Evolutionary conservation across 345 rosid genomes (phyloP).

Genomic region (Brassica incana): DNA sequence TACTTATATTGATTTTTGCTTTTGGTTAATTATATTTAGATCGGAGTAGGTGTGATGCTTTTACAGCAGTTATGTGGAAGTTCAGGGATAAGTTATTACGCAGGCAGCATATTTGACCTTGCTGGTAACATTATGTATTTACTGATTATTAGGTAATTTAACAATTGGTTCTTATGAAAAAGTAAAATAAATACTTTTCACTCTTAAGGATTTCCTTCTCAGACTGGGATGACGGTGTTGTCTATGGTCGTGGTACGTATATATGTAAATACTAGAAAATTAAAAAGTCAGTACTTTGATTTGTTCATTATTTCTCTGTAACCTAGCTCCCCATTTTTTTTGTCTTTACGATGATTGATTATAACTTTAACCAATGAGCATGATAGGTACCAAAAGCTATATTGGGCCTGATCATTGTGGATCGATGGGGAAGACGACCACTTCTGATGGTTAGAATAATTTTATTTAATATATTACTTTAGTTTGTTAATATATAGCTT

Average conservation of each 20-base stretch:
- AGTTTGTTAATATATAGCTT: background rate
- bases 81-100: constrained; percentile 46
- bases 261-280: background rate
- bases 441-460: constrained; percentile 29
- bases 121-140: constrained; percentile 45
- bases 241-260: constrained; percentile 35
- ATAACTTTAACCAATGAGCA: background rate
- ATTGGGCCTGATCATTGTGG: constrained; percentile 21
- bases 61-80: constrained; percentile 62
- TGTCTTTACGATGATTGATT: background rate
- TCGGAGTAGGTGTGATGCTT: constrained; percentile 63
- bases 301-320: background rate
- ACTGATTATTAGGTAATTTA: background rate
- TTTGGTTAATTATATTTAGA: constrained; percentile 36
- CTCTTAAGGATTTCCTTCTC: constrained; percentile 35
- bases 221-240: constrained; percentile 31
- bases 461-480: background rate
- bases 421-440: constrained; percentile 39
- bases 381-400: constrained; percentile 37
- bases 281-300: background rate
- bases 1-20: background rate
- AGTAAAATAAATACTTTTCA: background rate
- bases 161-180: background rate
- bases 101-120: constrained; percentile 46
- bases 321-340: background rate